A percentile compares a stretch with the other conserved stretches of the same genome.
phyloP scores from a whole-genome alignment of 2,329 filamentous ascomycete genomes.

The Aspergillus brasiliensis region DNA sequence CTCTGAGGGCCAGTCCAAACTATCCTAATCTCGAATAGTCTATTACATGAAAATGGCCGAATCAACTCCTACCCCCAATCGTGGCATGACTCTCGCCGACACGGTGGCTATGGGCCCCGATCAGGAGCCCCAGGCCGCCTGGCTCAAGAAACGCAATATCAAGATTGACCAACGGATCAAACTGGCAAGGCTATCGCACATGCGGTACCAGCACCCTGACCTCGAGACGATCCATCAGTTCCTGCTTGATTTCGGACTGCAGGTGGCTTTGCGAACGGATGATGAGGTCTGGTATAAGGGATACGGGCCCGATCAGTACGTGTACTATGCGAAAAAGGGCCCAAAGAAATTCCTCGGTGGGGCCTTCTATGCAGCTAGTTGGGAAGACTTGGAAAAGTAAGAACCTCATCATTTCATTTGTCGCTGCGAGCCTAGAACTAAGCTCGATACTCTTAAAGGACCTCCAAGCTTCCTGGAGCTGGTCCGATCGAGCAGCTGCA shows the following conservation, averaged over 20 bases:
- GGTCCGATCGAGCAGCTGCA: slow-evolving; percentile 33
- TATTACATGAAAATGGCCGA: too few relatives aligned
- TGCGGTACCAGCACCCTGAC: slow-evolving; percentile 58
- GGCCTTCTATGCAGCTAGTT: slow-evolving; percentile 45
- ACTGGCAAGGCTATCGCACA: slow-evolving; percentile 52
- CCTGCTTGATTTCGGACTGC: slow-evolving; percentile 27
- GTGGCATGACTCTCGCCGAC: too few relatives aligned
- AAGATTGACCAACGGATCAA: slow-evolving; percentile 53
- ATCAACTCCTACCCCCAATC: too few relatives aligned
- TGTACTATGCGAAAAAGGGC: slow-evolving; percentile 24
- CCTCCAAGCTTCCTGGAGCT: slow-evolving; percentile 30
- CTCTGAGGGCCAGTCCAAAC: too few relatives aligned
- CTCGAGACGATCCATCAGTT: slow-evolving; percentile 47
- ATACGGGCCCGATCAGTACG: slow-evolving; percentile 23
- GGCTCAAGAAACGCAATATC: too few relatives aligned
- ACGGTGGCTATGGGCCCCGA: too few relatives aligned
- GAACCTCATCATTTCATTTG: background rate
- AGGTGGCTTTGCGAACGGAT: slow-evolving; percentile 42
- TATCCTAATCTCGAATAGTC: too few relatives aligned
- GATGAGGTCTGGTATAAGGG: slow-evolving; percentile 22
- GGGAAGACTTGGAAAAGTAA: slow-evolving; percentile 46
- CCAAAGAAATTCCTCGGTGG: slow-evolving; percentile 39
- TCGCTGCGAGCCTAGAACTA: background rate
- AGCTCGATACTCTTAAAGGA: slow-evolving; percentile 1
- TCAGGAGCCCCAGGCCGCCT: too few relatives aligned